Percentiles rank a stretch among this genome's conserved stretches.
phyloP scores from a whole-genome alignment of 441 rosid species.

The Brassica balearica region DNA sequence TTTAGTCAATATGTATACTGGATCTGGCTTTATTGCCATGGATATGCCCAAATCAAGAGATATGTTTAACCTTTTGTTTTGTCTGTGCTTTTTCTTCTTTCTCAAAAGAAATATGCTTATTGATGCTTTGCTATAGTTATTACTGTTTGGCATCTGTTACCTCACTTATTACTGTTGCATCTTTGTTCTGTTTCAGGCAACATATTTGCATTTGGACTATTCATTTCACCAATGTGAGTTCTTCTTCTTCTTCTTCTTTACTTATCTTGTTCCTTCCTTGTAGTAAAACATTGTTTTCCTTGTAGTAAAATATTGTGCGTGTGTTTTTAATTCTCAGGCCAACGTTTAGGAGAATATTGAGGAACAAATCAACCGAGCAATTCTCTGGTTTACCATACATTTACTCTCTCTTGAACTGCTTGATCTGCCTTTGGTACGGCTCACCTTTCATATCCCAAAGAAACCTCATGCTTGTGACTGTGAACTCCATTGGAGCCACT shows the following conservation, averaged over 20 bases:
- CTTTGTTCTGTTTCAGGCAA: constrained; percentile 55
- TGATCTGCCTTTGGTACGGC: constrained; percentile 77
- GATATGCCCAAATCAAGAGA: constrained; percentile 15
- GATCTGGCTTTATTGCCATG: constrained; percentile 27
- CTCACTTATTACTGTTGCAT: constrained; percentile 19
- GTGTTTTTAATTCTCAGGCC: constrained; percentile 53
- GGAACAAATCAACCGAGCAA: constrained; percentile 67
- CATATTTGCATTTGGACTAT: constrained; percentile 73
- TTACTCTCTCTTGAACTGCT: constrained; percentile 72
- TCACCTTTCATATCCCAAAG: constrained; percentile 57
- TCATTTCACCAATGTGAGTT: constrained; percentile 74
- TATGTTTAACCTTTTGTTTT: constrained; percentile 1
- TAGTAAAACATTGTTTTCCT: neutral
- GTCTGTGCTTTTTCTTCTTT: neutral
- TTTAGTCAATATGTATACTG: neutral
- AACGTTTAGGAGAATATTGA: constrained; percentile 73
- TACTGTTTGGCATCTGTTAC: neutral
- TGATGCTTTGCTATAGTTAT: neutral
- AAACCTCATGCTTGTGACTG: constrained; percentile 63
- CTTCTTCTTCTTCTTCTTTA: neutral
- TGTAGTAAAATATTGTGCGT: neutral
- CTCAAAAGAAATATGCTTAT: neutral
- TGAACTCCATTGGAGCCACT: constrained; percentile 65
- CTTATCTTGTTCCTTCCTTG: constrained; percentile 5
- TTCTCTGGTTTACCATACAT: constrained; percentile 80